phyloP scores from a whole-genome alignment of 164 flowering plant species.

The Piper betle region DNA sequence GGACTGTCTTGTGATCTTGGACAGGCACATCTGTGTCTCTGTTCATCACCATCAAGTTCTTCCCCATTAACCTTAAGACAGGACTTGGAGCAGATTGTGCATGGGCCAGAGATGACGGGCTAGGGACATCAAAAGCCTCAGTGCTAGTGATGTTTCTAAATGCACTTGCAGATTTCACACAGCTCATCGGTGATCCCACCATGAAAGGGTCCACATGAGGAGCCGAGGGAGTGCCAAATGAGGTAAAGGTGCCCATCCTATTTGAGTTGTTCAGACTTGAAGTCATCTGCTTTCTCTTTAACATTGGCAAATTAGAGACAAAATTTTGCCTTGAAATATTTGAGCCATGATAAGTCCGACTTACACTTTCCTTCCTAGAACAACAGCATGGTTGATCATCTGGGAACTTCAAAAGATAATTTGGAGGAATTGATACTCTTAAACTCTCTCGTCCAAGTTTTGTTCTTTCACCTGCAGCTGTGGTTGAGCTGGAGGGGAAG shows the following conservation, averaged over 20 bases:
- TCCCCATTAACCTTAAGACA: constrained; percentile 80
- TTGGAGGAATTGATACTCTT: constrained; percentile 11
- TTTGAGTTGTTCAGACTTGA: constrained; percentile 6
- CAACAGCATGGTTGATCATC: constrained; percentile 48
- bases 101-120: constrained; percentile 22
- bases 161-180: constrained; percentile 13
- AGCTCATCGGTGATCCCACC: constrained; percentile 10
- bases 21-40: constrained; percentile 36
- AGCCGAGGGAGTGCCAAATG: constrained; percentile 12
- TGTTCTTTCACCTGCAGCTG: constrained; percentile 14
- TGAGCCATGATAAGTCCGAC: constrained; percentile 30
- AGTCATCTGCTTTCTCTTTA: constrained; percentile 20
- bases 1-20: constrained; percentile 7
- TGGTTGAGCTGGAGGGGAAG: constrained; percentile 7
- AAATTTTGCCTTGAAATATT: constrained; percentile 18
- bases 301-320: constrained; percentile 13
- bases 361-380: constrained; percentile 32
- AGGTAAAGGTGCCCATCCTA: constrained; percentile 15
- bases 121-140: constrained; percentile 22
- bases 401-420: constrained; percentile 15
- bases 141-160: constrained; percentile 14
- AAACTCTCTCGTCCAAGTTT: constrained; percentile 11
- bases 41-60: constrained; percentile 74
- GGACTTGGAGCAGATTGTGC: constrained; percentile 35
- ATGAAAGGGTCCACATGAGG: constrained; percentile 19